Conservation (phyloP, 805 yeast species). For the Diddensiella transvaalensis region DNA sequence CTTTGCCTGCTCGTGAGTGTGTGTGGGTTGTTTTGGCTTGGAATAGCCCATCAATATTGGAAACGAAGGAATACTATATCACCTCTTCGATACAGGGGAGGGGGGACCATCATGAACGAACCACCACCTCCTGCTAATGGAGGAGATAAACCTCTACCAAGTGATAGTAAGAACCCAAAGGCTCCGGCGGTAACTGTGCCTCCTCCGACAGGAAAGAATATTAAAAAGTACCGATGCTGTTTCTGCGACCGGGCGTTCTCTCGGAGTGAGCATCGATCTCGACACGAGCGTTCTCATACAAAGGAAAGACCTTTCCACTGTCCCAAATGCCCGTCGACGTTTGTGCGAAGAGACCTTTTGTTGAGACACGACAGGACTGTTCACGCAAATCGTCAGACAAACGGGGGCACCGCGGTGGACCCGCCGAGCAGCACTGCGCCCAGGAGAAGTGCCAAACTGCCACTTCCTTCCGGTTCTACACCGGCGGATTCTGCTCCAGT, state of each 20-base stretch:
- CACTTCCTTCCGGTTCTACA: too few species aligned
- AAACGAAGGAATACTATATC: too few species aligned
- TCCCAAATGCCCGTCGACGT: slow-evolving; percentile 61
- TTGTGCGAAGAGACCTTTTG: slow-evolving; percentile 72
- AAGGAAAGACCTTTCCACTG: slow-evolving; percentile 79
- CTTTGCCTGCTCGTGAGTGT: too few species aligned
- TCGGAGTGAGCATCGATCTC: slow-evolving; percentile 71
- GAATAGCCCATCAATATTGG: too few species aligned
- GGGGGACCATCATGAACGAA: neutral
- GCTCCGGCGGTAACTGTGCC: too few species aligned
- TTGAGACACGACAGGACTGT: slow-evolving; percentile 79
- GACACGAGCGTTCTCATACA: slow-evolving; percentile 78
- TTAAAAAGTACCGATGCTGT: slow-evolving; percentile 69
- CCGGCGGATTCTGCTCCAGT: too few species aligned
- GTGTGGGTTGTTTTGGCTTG: too few species aligned
- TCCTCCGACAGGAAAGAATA: slow-evolving; percentile 9
- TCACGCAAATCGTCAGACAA: slow-evolving; percentile 38
- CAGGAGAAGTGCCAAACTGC: neutral
- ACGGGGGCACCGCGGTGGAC: neutral
- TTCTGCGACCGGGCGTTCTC: slow-evolving; percentile 78
- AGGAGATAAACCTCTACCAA: too few species aligned
- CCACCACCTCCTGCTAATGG: neutral
- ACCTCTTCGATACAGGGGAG: slow-evolving; percentile 1
- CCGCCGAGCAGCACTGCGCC: neutral
- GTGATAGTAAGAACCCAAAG: too few species aligned